Conservation (phyloP, 2,329 filamentous ascomycete genomes). For the Trichoderma atrobrunneum region DNA sequence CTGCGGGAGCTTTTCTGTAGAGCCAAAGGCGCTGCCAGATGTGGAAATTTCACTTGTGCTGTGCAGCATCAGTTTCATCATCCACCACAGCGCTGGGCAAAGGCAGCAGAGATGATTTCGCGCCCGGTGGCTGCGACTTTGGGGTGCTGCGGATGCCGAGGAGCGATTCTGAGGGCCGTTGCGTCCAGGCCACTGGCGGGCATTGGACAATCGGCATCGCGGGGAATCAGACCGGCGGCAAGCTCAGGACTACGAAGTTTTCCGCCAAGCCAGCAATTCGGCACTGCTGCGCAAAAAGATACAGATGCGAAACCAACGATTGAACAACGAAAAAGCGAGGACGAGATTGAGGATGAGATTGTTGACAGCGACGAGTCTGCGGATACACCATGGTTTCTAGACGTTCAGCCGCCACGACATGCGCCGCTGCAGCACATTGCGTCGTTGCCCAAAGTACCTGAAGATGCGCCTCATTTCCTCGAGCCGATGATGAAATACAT, state of each 20-base stretch:
- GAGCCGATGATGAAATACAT: slow-evolving; percentile 71
- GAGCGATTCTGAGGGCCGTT: slow-evolving; percentile 31
- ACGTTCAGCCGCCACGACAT: slow-evolving; percentile 61
- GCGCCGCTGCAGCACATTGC: slow-evolving; percentile 47
- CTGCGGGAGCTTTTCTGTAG: slow-evolving; percentile 8
- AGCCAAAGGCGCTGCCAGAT: background rate
- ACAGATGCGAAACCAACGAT: background rate
- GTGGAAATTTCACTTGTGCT: slow-evolving; percentile 3
- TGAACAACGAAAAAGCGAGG: background rate
- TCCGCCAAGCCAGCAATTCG: slow-evolving; percentile 21
- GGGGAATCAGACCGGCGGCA: slow-evolving; percentile 22
- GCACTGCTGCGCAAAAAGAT: background rate
- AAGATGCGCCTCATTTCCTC: slow-evolving; percentile 68
- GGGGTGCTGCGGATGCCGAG: slow-evolving; percentile 33
- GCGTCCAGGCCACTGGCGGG: slow-evolving; percentile 24
- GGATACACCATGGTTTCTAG: slow-evolving; percentile 77
- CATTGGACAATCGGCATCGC: slow-evolving; percentile 27
- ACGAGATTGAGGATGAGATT: slow-evolving; percentile 14
- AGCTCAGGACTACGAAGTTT: slow-evolving; percentile 26
- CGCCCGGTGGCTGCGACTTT: slow-evolving; percentile 31
- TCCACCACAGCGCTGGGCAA: background rate
- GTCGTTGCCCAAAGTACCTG: slow-evolving; percentile 56
- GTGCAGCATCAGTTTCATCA: background rate
- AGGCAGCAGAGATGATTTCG: slow-evolving; percentile 29
- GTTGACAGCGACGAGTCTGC: slow-evolving; percentile 35